Evolutionary conservation across 768 basidiomycete genomes (phyloP), one percentile per base, ranked within the genome.

Genomic region (Filobasidium wieringae): DNA sequence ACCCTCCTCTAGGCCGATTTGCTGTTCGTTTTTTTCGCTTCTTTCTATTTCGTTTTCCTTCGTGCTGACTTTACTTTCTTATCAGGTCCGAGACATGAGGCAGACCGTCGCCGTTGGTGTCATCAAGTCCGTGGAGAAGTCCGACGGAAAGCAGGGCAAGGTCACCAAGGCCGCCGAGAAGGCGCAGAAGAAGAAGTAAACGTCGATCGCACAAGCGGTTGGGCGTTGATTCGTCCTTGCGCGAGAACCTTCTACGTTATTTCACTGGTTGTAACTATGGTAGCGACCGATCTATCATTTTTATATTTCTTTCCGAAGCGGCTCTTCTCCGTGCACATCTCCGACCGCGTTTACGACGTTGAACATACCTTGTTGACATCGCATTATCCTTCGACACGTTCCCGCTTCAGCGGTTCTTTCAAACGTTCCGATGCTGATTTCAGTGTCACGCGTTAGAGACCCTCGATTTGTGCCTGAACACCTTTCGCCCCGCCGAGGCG

Each of bases 51-150:
- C n/a, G n/a, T n/a, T n/a, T n/a, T n/a, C n/a, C n/a, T n/a, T n/a
- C n/a, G n/a, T n/a, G n/a, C n/a, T n/a, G n/a, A n/a, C n/a, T n/a
- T n/a, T n/a, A n/a, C n/a, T n/a, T n/a, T n/a, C n/a, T n/a, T n/a
- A n/a, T n/a, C n/a, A n/a, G n/a, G 90, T 93, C 76, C 90, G 91
- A 84, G 91, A 95, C 82, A 95, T 95, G 92, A 86, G 92, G 76
- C 15, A 7, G 43, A 47, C 5, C 7, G 43, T 47, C 14, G 43
- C 43, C 7, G 43, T 47, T 47, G 43, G 43, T 47, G 87, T 96
- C 80, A 95, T 97, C 83, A 96, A 95, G 81, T 83, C 84, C 62
- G 91, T 95, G 64, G 90, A 93, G 55, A 93, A 92, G 84, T 81
- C 40, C 65, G 90, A 92, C 59, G 91, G 88, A 77, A 67, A 9